Evolutionary conservation across 169 alveolate genomes (phyloP), one percentile per base, ranked within the genome.

Genomic region (Fabrea salina): DNA sequence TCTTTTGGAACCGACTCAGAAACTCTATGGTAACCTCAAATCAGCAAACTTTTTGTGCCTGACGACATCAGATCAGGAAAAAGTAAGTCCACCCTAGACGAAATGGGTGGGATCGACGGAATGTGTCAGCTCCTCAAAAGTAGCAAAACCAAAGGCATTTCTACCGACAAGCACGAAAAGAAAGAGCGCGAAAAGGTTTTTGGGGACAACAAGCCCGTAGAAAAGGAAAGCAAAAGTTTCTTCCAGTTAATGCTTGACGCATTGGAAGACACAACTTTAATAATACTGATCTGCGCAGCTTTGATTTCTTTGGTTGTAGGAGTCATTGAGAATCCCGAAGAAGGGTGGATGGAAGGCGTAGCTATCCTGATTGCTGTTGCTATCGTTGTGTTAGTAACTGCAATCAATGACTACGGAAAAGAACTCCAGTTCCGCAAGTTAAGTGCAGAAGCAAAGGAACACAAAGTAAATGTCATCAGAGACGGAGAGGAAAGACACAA

Each of bases 341-440:
- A 68, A 4, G 85, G 95, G 33, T 93, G 97, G 96, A 78, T 91
- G 19, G 97, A 93, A 75, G 97, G 97, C 25, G 51, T 87, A 51
- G 94, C 96, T 19, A 93, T 93, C 43, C 68, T 91, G 30, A 75
- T 90, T 4, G 96, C 97, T 25, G 93, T 93, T 50, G 47, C 86
- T 39, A 88, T 93, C 39, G 95, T 93, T 40, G 89, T 89, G 30
- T 51, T 88, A 53, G 93, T 93, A 50, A 84, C 92, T 41, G 84
- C 95, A 33, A 78, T 80, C 19, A 87, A 89, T 47, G 87, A 93
- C 61, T 88, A 83, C 57, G 40, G 75, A 50, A 93, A 93, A 86
- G 97, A 93, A 68, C 58, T 74, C 19, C 82, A 91, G 77, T 93
- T 93, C 76, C 56, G 86, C 30, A 86, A 91, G 71, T 79, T 91